Evolutionary conservation across 2,329 filamentous ascomycete species (phyloP).

Genomic region (Fusarium sp.): DNA sequence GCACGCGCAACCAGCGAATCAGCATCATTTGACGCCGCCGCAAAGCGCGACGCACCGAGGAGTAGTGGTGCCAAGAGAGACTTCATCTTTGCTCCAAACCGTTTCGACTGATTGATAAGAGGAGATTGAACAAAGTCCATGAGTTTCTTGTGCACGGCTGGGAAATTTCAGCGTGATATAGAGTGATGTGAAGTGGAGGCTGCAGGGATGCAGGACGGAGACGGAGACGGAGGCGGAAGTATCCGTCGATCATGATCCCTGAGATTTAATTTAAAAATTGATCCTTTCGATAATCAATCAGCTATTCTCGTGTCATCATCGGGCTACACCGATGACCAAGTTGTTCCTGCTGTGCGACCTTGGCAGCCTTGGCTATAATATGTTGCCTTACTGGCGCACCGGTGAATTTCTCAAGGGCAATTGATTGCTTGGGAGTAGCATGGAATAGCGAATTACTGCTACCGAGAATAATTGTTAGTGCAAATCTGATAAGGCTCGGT

Average conservation of each 20-base stretch:
- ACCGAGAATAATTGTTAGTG: not conserved
- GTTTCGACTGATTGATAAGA: not conserved
- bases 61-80: conserved; percentile 3
- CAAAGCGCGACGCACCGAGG: conserved; percentile 5
- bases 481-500: conserved; percentile 1
- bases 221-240: conserved; percentile 3
- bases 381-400: too few relatives aligned
- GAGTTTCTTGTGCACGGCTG: not conserved
- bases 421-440: not conserved
- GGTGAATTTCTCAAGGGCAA: not conserved
- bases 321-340: not conserved
- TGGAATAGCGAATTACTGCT: not conserved
- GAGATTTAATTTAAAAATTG: not conserved
- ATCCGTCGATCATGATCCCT: conserved; percentile 4
- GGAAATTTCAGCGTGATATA: not conserved
- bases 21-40: not conserved
- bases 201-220: not conserved
- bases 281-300: conserved; percentile 8
- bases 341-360: not conserved
- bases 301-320: not conserved
- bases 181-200: not conserved
- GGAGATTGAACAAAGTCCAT: not conserved
- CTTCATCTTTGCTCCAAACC: not conserved
- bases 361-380: too few relatives aligned
- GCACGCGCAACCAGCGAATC: not conserved